Conservation (phyloP, 495 filamentous ascomycete species). For the Aspergillus hancockii region DNA sequence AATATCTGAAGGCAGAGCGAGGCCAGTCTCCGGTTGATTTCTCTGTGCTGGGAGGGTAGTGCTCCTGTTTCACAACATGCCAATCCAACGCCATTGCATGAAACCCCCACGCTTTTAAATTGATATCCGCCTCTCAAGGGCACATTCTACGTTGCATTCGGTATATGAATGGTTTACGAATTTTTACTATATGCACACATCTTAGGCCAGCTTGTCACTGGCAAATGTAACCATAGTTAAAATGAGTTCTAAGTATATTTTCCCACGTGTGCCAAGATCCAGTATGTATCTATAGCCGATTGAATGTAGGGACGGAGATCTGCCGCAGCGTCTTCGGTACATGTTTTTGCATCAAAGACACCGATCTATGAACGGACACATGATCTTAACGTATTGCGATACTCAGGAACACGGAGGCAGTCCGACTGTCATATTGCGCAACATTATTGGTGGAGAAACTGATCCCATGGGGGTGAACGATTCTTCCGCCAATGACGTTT, state of each 20-base stretch:
- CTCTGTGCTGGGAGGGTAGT: background rate
- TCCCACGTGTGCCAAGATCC: background rate
- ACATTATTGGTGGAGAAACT: conserved; percentile 34
- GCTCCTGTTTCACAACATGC: background rate
- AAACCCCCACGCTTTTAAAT: background rate
- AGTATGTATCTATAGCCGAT: background rate
- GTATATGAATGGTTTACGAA: background rate
- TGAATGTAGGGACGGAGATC: background rate
- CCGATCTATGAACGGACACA: background rate
- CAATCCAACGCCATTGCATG: background rate
- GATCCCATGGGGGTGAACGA: conserved; percentile 20
- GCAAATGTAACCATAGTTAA: background rate
- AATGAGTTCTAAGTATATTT: background rate
- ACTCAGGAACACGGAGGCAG: conserved; percentile 24
- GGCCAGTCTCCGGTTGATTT: background rate
- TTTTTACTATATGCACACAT: background rate
- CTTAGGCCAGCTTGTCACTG: background rate
- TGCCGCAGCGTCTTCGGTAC: background rate
- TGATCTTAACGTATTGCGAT: conserved; percentile 8
- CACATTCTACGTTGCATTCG: background rate
- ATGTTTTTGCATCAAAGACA: background rate
- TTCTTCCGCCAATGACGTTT: conserved; percentile 34
- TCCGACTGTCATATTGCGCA: conserved; percentile 21
- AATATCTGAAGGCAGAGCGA: background rate
- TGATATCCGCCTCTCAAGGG: conserved; percentile 13